Evolutionary conservation across 305 asterid species (phyloP).

Genomic region (Solanum chacoense): DNA sequence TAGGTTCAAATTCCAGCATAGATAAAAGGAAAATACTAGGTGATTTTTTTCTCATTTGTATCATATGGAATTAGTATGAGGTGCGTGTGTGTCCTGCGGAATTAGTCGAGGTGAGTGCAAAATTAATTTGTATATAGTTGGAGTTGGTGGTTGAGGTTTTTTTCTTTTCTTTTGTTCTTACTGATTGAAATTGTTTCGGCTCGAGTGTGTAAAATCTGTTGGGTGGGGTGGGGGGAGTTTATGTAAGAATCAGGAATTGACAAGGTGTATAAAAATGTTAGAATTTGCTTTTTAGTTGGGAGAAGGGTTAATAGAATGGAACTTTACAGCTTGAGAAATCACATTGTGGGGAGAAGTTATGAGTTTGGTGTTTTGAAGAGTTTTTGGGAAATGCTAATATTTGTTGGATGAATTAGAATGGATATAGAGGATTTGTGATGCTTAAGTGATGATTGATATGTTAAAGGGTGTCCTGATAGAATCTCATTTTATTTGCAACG

Average conservation of each 20-base stretch:
- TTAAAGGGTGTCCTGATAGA: background rate
- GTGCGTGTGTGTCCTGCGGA: background rate
- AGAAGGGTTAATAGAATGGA: background rate
- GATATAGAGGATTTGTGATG: background rate
- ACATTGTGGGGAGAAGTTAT: background rate
- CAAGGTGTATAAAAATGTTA: background rate
- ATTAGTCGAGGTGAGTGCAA: background rate
- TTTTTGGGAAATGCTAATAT: background rate
- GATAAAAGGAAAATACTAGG: background rate
- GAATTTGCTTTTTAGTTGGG: background rate
- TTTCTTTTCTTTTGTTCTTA: background rate
- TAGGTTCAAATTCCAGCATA: background rate
- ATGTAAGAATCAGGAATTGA: background rate
- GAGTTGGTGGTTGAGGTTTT: background rate
- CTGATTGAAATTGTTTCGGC: background rate
- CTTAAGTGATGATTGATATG: background rate
- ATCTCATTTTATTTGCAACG: background rate
- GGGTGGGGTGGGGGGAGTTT: background rate
- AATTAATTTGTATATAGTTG: background rate
- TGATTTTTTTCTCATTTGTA: background rate
- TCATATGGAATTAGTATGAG: background rate
- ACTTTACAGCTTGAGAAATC: background rate
- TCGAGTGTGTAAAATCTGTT: background rate
- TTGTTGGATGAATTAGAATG: background rate
- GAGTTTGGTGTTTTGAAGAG: background rate